Evolutionary conservation across 768 basidiomycete species (phyloP).

Genomic region (Cystofilobasidium bisporidii): DNA sequence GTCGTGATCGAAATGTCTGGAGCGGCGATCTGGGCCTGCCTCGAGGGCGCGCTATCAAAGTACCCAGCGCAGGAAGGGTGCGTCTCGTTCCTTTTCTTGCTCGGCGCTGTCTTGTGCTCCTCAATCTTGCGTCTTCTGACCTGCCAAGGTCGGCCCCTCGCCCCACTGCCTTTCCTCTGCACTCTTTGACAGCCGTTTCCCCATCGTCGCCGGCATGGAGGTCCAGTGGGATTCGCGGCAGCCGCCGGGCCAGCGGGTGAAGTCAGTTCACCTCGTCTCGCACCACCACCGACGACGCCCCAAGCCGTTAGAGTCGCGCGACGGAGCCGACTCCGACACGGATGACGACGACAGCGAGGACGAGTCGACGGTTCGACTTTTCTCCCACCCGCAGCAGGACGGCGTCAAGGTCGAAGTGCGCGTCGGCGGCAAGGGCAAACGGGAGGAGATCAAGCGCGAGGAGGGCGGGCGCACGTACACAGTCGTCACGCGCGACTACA

Average conservation of each 20-base stretch:
- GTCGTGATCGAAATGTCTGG: slow-evolving; percentile 62
- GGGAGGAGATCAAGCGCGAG: slow-evolving; percentile 50
- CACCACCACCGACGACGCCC: neutral
- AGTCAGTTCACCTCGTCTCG: slow-evolving; percentile 47
- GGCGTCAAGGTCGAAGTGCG: slow-evolving; percentile 38
- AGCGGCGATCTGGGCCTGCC: slow-evolving; percentile 55
- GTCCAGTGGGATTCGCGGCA: slow-evolving; percentile 77
- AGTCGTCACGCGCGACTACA: slow-evolving; percentile 54
- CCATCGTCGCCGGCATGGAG: slow-evolving; percentile 70
- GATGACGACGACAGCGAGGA: slow-evolving; percentile 38
- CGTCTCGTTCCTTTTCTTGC: too few species aligned
- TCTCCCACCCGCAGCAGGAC: slow-evolving; percentile 34
- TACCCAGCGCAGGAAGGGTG: slow-evolving; percentile 90
- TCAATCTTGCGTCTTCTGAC: too few species aligned
- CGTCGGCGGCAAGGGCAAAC: slow-evolving; percentile 30
- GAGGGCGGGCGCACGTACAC: slow-evolving; percentile 56
- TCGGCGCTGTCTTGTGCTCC: too few species aligned
- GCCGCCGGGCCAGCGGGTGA: slow-evolving; percentile 60
- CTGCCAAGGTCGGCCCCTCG: too few species aligned
- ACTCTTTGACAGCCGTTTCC: slow-evolving; percentile 64
- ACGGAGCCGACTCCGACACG: slow-evolving; percentile 44
- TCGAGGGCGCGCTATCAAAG: slow-evolving; percentile 61
- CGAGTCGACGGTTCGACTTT: slow-evolving; percentile 22
- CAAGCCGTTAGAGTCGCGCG: neutral
- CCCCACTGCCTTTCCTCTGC: too few species aligned